A percentile compares a stretch with the other conserved stretches of the same genome.
These are phyloP conservation scores for Hemileccinum impolitum DNA, from an alignment of 768 basidiomycete genomes.

Conservation along the genomic window DNA sequence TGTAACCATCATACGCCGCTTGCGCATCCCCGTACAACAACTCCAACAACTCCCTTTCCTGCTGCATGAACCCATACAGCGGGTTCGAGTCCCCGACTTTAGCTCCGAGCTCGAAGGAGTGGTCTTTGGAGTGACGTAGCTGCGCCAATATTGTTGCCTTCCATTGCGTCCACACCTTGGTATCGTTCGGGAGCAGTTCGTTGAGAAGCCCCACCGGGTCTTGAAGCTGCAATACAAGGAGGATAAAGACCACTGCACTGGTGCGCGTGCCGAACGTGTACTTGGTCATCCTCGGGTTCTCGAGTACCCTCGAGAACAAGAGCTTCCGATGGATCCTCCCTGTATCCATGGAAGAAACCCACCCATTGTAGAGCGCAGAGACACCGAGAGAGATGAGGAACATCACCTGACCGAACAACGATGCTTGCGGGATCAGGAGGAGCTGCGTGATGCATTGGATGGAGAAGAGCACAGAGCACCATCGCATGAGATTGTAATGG, in stretches of 20 bases:
- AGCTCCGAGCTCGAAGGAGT: not conserved
- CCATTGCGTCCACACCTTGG: slow-evolving; percentile 20
- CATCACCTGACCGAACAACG: slow-evolving; percentile 29
- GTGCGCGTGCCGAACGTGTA: slow-evolving; percentile 18
- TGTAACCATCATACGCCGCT: slow-evolving; percentile 11
- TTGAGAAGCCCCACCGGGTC: slow-evolving; percentile 11
- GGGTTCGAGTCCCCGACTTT: not conserved
- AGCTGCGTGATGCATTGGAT: slow-evolving; percentile 27
- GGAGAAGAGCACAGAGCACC: slow-evolving; percentile 22
- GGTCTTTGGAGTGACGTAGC: not conserved
- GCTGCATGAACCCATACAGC: slow-evolving; percentile 3
- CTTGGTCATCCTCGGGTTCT: slow-evolving; percentile 12
- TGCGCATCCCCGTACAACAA: slow-evolving; percentile 13
- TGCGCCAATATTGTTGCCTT: slow-evolving; percentile 11
- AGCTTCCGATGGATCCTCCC: slow-evolving; percentile 14
- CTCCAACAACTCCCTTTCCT: slow-evolving; percentile 8
- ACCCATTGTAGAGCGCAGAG: slow-evolving; percentile 25
- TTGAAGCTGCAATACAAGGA: slow-evolving; percentile 9
- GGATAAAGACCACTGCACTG: slow-evolving; percentile 13
- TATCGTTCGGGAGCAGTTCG: slow-evolving; percentile 19
- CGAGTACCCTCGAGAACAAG: slow-evolving; percentile 10
- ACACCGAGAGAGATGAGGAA: slow-evolving; percentile 26
- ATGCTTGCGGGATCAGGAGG: slow-evolving; percentile 27
- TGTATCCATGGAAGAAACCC: slow-evolving; percentile 31
- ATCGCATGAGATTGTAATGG: slow-evolving; percentile 12